Conservation (phyloP, 1,284 basidiomycete genomes). For the Flammula alnicola region DNA sequence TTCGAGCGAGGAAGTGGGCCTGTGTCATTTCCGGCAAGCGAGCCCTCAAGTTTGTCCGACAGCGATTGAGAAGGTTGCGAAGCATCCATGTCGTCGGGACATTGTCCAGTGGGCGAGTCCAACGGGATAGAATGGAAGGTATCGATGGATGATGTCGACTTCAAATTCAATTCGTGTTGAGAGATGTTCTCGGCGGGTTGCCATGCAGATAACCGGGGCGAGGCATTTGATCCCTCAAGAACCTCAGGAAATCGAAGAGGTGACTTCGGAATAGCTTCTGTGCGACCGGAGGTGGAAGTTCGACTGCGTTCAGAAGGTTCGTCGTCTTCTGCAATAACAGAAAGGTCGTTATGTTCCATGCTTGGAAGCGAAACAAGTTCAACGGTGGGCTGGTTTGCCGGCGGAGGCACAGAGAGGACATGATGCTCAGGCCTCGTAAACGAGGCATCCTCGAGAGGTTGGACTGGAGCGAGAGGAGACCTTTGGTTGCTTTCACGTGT, state of each 20-base stretch:
- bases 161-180: conserved; percentile 5
- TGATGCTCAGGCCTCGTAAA: background rate
- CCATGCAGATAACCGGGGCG: background rate
- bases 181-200: background rate
- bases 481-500: background rate
- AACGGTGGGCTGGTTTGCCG: background rate
- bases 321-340: conserved; percentile 74
- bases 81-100: conserved; percentile 32
- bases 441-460: background rate
- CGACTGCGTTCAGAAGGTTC: conserved; percentile 52
- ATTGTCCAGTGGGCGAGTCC: conserved; percentile 30
- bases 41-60: background rate
- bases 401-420: background rate
- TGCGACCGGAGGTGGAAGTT: conserved; percentile 22
- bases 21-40: too few relatives aligned
- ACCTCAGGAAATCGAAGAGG: background rate
- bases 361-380: conserved; percentile 8
- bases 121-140: conserved; percentile 45
- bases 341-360: conserved; percentile 50
- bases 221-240: background rate
- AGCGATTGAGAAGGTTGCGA: background rate
- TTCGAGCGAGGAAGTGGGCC: too few relatives aligned
- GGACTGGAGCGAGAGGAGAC: conserved; percentile 19
- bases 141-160: conserved; percentile 30
- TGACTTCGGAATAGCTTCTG: background rate